Conservation (phyloP, 2,329 filamentous ascomycete species). For the Paracorniculantispora psalliotae region DNA sequence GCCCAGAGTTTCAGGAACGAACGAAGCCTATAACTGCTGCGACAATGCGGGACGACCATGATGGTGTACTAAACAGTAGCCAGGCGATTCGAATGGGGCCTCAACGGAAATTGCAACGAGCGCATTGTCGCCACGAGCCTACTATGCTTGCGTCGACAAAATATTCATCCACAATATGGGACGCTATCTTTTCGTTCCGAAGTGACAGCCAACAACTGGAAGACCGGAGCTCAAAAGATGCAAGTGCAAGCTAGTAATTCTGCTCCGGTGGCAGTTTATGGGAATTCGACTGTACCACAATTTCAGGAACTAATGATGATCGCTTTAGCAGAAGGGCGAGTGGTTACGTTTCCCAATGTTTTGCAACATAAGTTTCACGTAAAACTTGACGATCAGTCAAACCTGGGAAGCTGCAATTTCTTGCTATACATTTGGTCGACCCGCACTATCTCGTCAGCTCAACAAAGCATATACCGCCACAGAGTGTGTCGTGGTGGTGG, state of each 20-base stretch:
- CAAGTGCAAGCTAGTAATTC: no score
- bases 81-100: neutral
- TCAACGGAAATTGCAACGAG: neutral
- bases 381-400: neutral
- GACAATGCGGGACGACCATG: no score
- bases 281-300: neutral
- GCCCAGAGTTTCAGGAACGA: neutral
- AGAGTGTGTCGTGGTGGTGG: constrained; percentile 7
- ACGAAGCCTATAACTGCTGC: neutral
- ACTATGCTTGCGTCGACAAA: neutral
- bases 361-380: neutral
- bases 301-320: no score
- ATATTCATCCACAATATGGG: neutral
- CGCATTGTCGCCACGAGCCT: neutral
- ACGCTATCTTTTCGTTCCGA: neutral
- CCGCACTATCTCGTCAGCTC: constrained; percentile 1
- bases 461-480: neutral
- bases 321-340: neutral
- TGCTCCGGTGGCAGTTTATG: neutral
- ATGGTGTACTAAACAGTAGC: no score
- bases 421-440: neutral
- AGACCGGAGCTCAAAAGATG: neutral
- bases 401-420: neutral
- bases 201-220: no score
- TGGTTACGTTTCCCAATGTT: neutral